phyloP scores from a whole-genome alignment of 331 rosid genomes.

The Quercus lobata region DNA sequence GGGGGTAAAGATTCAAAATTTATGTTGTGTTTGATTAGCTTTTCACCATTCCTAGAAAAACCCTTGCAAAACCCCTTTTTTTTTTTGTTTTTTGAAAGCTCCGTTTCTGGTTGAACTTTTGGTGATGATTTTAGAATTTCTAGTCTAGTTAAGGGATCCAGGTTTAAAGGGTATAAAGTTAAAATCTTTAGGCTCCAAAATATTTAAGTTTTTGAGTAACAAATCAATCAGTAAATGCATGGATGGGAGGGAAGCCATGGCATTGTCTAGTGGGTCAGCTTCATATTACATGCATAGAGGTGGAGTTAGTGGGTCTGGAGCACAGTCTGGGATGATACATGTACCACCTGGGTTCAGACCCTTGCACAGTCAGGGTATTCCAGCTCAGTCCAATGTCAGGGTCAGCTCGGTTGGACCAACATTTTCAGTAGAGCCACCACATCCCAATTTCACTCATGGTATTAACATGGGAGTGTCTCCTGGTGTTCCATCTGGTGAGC shows the following conservation, averaged over 20 bases:
- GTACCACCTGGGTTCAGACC: constrained; percentile 65
- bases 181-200: constrained; percentile 19
- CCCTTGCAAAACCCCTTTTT: constrained; percentile 10
- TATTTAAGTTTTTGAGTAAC: constrained; percentile 7
- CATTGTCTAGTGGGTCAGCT: constrained; percentile 81
- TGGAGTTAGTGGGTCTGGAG: constrained; percentile 56
- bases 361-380: constrained; percentile 48
- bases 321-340: constrained; percentile 55
- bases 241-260: constrained; percentile 98
- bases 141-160: background rate
- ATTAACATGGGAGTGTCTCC: constrained; percentile 46
- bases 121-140: constrained; percentile 5
- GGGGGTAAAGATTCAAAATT: constrained; percentile 13
- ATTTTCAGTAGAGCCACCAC: constrained; percentile 49
- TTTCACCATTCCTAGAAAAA: constrained; percentile 6
- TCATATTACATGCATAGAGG: constrained; percentile 86
- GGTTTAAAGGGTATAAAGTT: constrained; percentile 13
- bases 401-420: constrained; percentile 52
- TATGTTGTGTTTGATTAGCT: background rate
- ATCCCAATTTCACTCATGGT: constrained; percentile 44
- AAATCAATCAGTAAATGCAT: constrained; percentile 69
- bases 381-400: constrained; percentile 54
- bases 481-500: constrained; percentile 52
- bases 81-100: constrained; percentile 8
- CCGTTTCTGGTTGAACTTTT: background rate